A percentile compares a stretch with the other conserved stretches of the same genome.
phyloP scores from a whole-genome alignment of 305 asterid species.

The Fraxinus nigra region DNA sequence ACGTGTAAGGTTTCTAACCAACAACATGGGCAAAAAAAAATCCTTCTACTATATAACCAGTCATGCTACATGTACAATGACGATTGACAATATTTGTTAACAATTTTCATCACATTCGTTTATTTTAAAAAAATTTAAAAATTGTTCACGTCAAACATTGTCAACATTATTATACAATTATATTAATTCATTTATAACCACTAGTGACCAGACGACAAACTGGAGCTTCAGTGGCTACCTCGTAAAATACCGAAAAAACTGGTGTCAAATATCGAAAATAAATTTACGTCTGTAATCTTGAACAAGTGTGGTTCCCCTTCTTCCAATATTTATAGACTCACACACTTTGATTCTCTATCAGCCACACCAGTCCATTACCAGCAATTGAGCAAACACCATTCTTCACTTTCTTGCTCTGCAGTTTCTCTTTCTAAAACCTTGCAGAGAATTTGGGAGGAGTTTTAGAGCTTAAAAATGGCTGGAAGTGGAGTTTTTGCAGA shows the following conservation, averaged over 20 bases:
- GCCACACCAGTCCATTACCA: background rate
- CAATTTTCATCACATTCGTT: too few species aligned
- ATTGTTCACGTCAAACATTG: too few species aligned
- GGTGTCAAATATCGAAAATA: conserved; percentile 9
- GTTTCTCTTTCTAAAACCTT: conserved; percentile 14
- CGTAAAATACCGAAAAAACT: background rate
- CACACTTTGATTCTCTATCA: conserved; percentile 9
- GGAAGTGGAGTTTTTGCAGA: conserved; percentile 75
- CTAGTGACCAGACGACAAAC: background rate
- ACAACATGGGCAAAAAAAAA: background rate
- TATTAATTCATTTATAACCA: background rate
- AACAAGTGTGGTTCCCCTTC: conserved; percentile 49
- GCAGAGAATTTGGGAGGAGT: conserved; percentile 1
- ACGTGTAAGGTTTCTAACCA: background rate
- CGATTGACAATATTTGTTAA: too few species aligned
- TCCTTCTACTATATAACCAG: background rate
- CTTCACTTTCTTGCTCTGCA: conserved; percentile 9
- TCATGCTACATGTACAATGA: too few species aligned
- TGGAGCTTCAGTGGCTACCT: background rate
- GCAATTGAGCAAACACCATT: background rate
- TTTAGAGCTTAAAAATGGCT: conserved; percentile 43
- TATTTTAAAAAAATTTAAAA: too few species aligned
- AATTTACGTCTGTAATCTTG: conserved; percentile 24
- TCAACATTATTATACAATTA: too few species aligned
- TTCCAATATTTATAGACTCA: conserved; percentile 36